Base-by-base conservation (phyloP, 192 early-diverging fungal genomes). In the Coemansia javaensis region DNA sequence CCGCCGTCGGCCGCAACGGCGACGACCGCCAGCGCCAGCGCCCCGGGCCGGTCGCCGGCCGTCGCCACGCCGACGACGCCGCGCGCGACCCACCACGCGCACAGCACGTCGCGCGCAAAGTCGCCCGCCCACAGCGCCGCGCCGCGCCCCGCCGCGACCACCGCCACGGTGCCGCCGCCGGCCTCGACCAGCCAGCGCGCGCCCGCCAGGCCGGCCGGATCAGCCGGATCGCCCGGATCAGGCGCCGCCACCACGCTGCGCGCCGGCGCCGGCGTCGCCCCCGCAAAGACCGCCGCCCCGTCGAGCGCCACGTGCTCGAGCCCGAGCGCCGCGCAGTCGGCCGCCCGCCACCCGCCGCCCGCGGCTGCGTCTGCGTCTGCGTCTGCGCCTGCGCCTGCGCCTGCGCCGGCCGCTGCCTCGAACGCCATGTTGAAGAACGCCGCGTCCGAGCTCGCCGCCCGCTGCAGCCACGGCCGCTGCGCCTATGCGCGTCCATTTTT, bases 351-450 rank as follows among this genome's bases (percentile, higher is more conserved):
- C n/a, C n/a, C n/a, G n/a, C n/a, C n/a, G n/a, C n/a, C n/a, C n/a
- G n/a, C n/a, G n/a, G n/a, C n/a, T n/a, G n/a, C n/a, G n/a, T n/a
- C n/a, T n/a, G n/a, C n/a, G n/a, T n/a, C 46, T 37, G 34, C 16
- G n/a, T 4, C 16, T 48, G 37, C 1, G 34, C 46, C 6, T 38
- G 46, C 4, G 21, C 24, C 14, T 27, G 13, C n/a, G 25, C 14
- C 21, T 8, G 20, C 46, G 46, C 14, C 20, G 24, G 21, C 1
- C 25, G 51, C 13, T n/a, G 35, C 45, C 13, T 70, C 66, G 8
- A 63, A 45, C 6, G 45, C 66, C 50, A 57, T 63, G 45, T 63
- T 56, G 24, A 59, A 57, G n/a, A 70, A 63, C 15, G 39, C 59
- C 6, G 51, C 30, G 33, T 70, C 66, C 0, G 66, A 70, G 38